phyloP scores from a whole-genome alignment of 805 yeast genomes.

The Pichia sporocuriosa region DNA sequence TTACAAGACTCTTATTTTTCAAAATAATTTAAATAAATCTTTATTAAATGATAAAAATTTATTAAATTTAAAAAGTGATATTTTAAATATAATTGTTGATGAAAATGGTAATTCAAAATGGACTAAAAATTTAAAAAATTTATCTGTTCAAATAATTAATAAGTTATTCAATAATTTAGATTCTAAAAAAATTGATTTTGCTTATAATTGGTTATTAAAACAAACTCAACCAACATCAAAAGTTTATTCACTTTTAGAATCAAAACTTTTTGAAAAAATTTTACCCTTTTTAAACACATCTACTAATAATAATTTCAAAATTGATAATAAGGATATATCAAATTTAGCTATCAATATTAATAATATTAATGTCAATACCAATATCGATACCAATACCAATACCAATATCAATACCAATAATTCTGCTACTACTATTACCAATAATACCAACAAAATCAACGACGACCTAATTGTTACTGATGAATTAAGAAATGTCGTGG shows the following conservation, averaged over 20 bases:
- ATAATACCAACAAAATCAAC: too few species aligned
- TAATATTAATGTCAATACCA: background rate
- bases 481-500: constrained; percentile 54
- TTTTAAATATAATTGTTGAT: constrained; percentile 74
- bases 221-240: constrained; percentile 81
- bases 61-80: constrained; percentile 55
- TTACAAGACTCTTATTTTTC: constrained; percentile 57
- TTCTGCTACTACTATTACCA: background rate
- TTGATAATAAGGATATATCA: background rate
- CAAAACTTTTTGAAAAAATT: constrained; percentile 32
- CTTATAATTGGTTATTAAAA: constrained; percentile 72
- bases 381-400: background rate
- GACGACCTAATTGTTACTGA: constrained; percentile 30
- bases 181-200: constrained; percentile 47
- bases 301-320: background rate
- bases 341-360: background rate
- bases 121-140: constrained; percentile 73
- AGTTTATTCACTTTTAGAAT: constrained; percentile 73
- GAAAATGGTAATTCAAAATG: constrained; percentile 84
- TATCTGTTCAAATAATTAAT: constrained; percentile 61
- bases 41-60: constrained; percentile 30
- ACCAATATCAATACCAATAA: background rate
- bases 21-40: constrained; percentile 29
- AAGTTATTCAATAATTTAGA: constrained; percentile 25
- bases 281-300: constrained; percentile 1